Evolutionary conservation across 176 grass and related monocot species (phyloP).

Genomic region (Lolium perenne): DNA sequence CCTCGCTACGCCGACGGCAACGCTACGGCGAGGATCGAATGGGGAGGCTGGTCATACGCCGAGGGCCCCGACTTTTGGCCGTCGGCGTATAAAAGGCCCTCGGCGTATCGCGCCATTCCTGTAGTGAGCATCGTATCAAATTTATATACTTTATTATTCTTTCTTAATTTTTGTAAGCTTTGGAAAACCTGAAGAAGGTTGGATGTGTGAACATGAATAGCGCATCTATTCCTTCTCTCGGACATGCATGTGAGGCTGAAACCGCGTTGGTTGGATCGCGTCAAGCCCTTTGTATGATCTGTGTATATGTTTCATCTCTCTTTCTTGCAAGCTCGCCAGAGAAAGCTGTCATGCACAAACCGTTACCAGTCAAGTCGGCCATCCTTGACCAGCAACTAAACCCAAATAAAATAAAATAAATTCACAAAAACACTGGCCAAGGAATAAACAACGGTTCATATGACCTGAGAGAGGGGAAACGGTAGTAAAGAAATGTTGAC

Average conservation of each 20-base stretch:
- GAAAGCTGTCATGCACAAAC: background rate
- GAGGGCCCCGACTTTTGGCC: too few relatives aligned
- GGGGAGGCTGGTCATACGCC: too few relatives aligned
- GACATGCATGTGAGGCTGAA: background rate
- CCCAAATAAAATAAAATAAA: background rate
- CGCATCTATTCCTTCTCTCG: background rate
- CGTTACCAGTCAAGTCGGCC: background rate
- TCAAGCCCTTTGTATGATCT: background rate
- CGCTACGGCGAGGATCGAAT: too few relatives aligned
- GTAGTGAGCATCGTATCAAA: background rate
- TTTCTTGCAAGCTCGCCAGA: constrained; percentile 3
- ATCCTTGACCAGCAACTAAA: constrained; percentile 1
- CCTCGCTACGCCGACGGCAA: too few relatives aligned
- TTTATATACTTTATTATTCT: background rate
- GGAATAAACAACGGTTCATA: background rate
- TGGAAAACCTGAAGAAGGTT: background rate
- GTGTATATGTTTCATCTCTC: background rate
- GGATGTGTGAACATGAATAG: background rate
- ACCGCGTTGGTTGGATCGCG: background rate
- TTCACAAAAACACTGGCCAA: background rate
- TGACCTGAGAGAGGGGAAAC: background rate
- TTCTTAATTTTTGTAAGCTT: background rate
- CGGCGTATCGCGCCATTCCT: too few relatives aligned
- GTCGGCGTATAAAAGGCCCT: too few relatives aligned
- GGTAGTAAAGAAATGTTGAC: background rate